Evolutionary conservation across 1,139 yeast genomes (phyloP).

Genomic region (Pichia sp.): DNA sequence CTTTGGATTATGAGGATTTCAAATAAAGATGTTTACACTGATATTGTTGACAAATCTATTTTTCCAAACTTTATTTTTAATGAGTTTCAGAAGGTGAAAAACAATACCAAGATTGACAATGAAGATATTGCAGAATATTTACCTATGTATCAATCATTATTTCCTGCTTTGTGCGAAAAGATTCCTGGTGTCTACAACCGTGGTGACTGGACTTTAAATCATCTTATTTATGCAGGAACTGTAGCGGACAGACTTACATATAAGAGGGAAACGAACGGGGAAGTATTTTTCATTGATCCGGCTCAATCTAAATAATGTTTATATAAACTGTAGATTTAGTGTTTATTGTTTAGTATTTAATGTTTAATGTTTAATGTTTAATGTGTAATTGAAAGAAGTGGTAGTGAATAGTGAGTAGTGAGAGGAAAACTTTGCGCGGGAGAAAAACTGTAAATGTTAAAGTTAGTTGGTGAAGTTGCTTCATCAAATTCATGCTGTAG

Average conservation of each 20-base stretch:
- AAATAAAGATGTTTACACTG: conserved; percentile 38
- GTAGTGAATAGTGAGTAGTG: too few species aligned
- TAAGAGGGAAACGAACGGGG: conserved; percentile 54
- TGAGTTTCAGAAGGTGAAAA: conserved; percentile 38
- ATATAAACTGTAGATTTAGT: neutral
- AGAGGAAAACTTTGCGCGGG: too few species aligned
- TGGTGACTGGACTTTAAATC: conserved; percentile 62
- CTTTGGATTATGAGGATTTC: conserved; percentile 58
- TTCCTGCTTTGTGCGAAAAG: conserved; percentile 45
- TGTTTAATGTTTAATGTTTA: too few species aligned
- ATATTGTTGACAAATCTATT: conserved; percentile 8
- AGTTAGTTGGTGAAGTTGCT: too few species aligned
- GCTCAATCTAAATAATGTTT: conserved; percentile 2
- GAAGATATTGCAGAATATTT: conserved; percentile 50
- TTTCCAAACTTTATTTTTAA: conserved; percentile 50
- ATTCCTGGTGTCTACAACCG: conserved; percentile 56
- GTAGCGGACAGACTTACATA: conserved; percentile 55
- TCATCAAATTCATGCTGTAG: too few species aligned
- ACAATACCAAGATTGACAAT: conserved; percentile 33
- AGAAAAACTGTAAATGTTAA: too few species aligned
- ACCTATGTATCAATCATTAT: conserved; percentile 47
- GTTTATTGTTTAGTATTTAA: too few species aligned
- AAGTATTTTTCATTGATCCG: conserved; percentile 47
- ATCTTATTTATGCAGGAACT: conserved; percentile 53
- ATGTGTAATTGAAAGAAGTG: too few species aligned